phyloP scores from a whole-genome alignment of 108 stramenopile genomes.

The Parietichytrium sp. region DNA sequence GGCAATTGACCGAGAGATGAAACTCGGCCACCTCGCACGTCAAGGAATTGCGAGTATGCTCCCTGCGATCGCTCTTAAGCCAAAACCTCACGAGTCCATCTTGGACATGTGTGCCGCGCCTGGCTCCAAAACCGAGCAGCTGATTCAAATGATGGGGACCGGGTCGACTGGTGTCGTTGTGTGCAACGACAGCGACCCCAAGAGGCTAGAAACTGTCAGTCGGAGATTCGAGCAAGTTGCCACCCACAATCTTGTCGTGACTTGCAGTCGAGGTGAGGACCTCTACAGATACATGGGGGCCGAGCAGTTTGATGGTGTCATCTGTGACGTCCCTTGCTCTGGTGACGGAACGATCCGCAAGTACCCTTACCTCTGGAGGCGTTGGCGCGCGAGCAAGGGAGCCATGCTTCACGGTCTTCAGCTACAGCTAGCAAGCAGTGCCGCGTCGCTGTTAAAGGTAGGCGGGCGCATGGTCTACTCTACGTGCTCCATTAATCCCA shows the following conservation, averaged over 20 bases:
- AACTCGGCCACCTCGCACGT: conserved; percentile 42
- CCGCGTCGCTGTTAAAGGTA: conserved; percentile 63
- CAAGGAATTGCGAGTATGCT: conserved; percentile 44
- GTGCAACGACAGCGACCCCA: conserved; percentile 76
- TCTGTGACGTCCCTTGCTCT: conserved; percentile 83
- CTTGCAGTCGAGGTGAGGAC: neutral
- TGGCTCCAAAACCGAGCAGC: conserved; percentile 79
- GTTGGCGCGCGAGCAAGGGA: conserved; percentile 66
- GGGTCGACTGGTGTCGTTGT: conserved; percentile 49
- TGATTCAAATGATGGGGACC: neutral
- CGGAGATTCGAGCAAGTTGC: neutral
- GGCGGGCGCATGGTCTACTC: conserved; percentile 77
- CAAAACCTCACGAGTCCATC: conserved; percentile 43
- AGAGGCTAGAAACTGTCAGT: conserved; percentile 52
- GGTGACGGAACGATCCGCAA: conserved; percentile 85
- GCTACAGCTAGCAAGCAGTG: conserved; percentile 69
- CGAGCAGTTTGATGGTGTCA: conserved; percentile 59
- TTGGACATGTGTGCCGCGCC: conserved; percentile 81
- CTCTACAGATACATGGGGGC: neutral
- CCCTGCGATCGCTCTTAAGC: conserved; percentile 39
- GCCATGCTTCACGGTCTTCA: conserved; percentile 73
- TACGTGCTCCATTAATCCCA: conserved; percentile 81
- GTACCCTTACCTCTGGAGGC: conserved; percentile 69
- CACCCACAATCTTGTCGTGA: conserved; percentile 13
- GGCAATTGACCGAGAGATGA: conserved; percentile 6